Percentiles rank a stretch among this genome's conserved stretches.
Evolutionary conservation across 2,329 filamentous ascomycete genomes (phyloP).

Genomic region (Scedosporium dehoogii): DNA sequence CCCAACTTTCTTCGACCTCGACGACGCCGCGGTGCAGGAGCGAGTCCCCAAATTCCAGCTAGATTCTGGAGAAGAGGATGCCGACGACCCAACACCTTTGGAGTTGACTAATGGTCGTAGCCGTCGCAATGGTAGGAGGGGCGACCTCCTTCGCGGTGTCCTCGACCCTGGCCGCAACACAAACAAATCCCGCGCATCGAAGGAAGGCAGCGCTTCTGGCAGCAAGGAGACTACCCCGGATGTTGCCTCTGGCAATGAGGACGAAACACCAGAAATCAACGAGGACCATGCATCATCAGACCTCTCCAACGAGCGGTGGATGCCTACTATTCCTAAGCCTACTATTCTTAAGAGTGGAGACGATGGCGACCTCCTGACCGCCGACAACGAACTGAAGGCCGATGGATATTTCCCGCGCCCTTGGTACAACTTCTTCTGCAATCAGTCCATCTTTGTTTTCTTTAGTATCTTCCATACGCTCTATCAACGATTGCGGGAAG

Average conservation of each 20-base stretch:
- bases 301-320: constrained; percentile 52
- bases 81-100: constrained; percentile 61
- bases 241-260: constrained; percentile 64
- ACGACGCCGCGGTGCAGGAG: constrained; percentile 58
- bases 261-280: constrained; percentile 56
- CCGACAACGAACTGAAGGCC: constrained; percentile 55
- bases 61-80: constrained; percentile 65
- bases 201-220: constrained; percentile 69
- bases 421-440: constrained; percentile 84
- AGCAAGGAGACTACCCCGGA: constrained; percentile 89
- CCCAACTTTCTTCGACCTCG: constrained; percentile 65
- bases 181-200: constrained; percentile 59
- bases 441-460: constrained; percentile 88
- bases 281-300: constrained; percentile 52
- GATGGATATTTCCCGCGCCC: constrained; percentile 75
- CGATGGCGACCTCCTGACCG: constrained; percentile 46
- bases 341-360: constrained; percentile 37
- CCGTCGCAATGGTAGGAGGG: constrained; percentile 65
- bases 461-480: constrained; percentile 88
- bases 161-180: constrained; percentile 63
- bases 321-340: constrained; percentile 50
- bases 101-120: constrained; percentile 60
- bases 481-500: constrained; percentile 70
- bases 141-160: constrained; percentile 74
- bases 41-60: constrained; percentile 60